A percentile compares a stretch with the other conserved stretches of the same genome.
Conservation (phyloP, 441 rosid genomes). For the Populus hybrid region DNA sequence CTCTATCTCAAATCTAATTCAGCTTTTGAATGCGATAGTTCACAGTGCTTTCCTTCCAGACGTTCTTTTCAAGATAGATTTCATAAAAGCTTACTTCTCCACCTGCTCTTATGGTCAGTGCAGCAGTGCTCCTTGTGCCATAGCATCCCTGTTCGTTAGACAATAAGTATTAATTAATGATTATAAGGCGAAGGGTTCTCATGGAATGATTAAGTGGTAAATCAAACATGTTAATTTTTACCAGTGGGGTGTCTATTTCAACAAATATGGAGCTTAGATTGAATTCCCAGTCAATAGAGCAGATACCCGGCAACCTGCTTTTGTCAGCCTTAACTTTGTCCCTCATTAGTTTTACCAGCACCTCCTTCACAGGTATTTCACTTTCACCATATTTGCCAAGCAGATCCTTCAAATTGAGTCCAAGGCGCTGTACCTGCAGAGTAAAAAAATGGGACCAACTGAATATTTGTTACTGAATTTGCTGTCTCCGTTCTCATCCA, state of each 20-base stretch:
- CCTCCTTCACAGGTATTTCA: slow-evolving; percentile 45
- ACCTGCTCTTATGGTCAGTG: slow-evolving; percentile 34
- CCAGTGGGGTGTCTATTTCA: slow-evolving; percentile 58
- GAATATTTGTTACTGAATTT: background rate
- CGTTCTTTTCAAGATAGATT: slow-evolving; percentile 44
- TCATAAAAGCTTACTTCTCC: slow-evolving; percentile 55
- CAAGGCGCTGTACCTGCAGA: slow-evolving; percentile 44
- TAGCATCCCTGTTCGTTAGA: slow-evolving; percentile 42
- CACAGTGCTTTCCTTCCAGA: slow-evolving; percentile 58
- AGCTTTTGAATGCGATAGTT: slow-evolving; percentile 36
- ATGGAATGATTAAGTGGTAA: background rate
- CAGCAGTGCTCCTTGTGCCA: slow-evolving; percentile 59
- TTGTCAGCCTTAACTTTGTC: slow-evolving; percentile 53
- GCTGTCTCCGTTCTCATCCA: background rate
- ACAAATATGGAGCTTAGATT: slow-evolving; percentile 60
- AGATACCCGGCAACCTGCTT: slow-evolving; percentile 55
- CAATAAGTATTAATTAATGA: background rate
- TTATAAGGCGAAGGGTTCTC: background rate
- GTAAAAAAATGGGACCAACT: background rate
- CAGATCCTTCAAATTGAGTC: slow-evolving; percentile 40
- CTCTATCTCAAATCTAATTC: slow-evolving; percentile 16
- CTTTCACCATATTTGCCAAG: slow-evolving; percentile 35
- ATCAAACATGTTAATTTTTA: slow-evolving; percentile 18
- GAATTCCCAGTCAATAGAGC: slow-evolving; percentile 55
- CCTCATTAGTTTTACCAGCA: slow-evolving; percentile 50